phyloP scores from a whole-genome alignment of 148 eudicot species.

The Amaranthus cruentus region DNA sequence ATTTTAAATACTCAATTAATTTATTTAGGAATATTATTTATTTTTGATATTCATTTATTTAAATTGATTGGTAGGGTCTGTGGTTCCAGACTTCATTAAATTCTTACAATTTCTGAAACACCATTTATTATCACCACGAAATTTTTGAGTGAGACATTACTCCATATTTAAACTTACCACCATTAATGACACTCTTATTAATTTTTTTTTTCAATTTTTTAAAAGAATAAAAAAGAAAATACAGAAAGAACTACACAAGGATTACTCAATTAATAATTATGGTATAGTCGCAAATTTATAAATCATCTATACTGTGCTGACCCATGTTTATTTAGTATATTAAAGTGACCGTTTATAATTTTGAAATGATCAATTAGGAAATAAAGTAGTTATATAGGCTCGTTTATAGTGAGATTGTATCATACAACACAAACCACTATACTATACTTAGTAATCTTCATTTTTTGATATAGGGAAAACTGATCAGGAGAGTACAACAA shows the following conservation, averaged over 20 bases:
- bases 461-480: too few relatives aligned
- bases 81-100: constrained; percentile 30
- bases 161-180: constrained; percentile 21
- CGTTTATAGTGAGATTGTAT: too few relatives aligned
- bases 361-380: too few relatives aligned
- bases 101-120: constrained; percentile 32
- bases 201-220: neutral
- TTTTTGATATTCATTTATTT: neutral
- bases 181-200: constrained; percentile 3
- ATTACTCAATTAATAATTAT: too few relatives aligned
- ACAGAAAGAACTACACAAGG: neutral
- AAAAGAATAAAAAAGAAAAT: neutral
- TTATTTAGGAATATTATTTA: neutral
- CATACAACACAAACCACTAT: too few relatives aligned
- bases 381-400: too few relatives aligned
- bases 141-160: constrained; percentile 30
- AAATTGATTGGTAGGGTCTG: constrained; percentile 2
- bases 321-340: too few relatives aligned
- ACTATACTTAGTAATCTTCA: too few relatives aligned
- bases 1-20: neutral
- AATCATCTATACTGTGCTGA: too few relatives aligned
- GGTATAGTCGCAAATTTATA: too few relatives aligned
- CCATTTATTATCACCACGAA: constrained; percentile 41
- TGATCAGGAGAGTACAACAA: too few relatives aligned
- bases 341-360: too few relatives aligned